Evolutionary conservation across 2,329 filamentous ascomycete genomes (phyloP).

Genomic region (Colletotrichum sp.): DNA sequence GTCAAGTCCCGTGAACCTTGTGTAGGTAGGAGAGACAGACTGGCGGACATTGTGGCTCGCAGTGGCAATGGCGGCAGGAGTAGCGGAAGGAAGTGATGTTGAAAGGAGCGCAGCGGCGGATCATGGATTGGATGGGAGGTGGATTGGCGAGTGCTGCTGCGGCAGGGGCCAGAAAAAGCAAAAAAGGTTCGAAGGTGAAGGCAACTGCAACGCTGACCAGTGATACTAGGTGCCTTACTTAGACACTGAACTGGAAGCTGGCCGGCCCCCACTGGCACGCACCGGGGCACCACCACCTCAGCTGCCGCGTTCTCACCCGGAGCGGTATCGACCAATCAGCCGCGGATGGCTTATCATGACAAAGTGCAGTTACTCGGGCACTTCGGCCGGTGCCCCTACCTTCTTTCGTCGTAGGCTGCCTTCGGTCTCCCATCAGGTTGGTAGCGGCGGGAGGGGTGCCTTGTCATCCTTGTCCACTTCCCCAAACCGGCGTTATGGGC

Average conservation of each 20-base stretch:
- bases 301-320: neutral
- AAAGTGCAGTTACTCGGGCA: constrained; percentile 5
- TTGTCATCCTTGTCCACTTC: neutral
- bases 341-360: constrained; percentile 6
- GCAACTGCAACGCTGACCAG: neutral
- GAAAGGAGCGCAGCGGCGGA: neutral
- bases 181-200: constrained; percentile 4
- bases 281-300: neutral
- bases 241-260: neutral
- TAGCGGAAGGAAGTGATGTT: neutral
- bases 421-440: constrained; percentile 11
- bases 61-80: neutral
- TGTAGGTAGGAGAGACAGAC: neutral
- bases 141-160: neutral
- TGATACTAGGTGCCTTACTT: too few relatives aligned
- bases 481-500: neutral
- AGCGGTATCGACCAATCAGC: constrained; percentile 9
- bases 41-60: neutral
- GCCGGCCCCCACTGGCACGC: neutral
- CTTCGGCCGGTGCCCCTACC: neutral
- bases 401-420: neutral
- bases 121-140: neutral
- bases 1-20: neutral
- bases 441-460: constrained; percentile 8
- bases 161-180: constrained; percentile 8